Evolutionary conservation across 768 basidiomycete species (phyloP).

Genomic region (Cystoderma amianthinum): DNA sequence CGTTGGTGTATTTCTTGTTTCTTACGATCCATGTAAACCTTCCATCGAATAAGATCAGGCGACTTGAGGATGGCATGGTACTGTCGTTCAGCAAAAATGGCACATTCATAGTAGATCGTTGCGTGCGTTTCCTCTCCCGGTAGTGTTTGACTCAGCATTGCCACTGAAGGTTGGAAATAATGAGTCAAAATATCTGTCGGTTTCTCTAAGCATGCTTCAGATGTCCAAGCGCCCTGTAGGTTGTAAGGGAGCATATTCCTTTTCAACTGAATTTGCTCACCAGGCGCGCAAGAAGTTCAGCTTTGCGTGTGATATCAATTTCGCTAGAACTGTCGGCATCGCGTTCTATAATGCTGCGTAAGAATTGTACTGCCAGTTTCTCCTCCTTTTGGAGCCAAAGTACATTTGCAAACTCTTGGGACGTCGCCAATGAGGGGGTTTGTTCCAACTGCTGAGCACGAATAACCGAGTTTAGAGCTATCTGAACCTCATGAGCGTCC

Average conservation of each 20-base stretch:
- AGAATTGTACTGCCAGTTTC: constrained; percentile 69
- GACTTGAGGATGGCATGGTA: constrained; percentile 67
- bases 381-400: constrained; percentile 88
- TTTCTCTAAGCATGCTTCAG: constrained; percentile 79
- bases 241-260: background rate
- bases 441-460: constrained; percentile 61
- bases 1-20: constrained; percentile 57
- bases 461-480: constrained; percentile 81
- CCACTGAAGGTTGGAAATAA: constrained; percentile 65
- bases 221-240: constrained; percentile 81
- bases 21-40: constrained; percentile 70
- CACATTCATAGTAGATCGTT: constrained; percentile 73
- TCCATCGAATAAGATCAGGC: constrained; percentile 62
- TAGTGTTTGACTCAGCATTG: constrained; percentile 15
- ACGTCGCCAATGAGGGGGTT: constrained; percentile 40
- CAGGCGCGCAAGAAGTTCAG: constrained; percentile 51
- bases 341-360: constrained; percentile 31
- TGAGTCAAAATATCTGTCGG: constrained; percentile 60
- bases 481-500: constrained; percentile 58
- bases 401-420: constrained; percentile 83
- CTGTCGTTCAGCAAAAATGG: constrained; percentile 85
- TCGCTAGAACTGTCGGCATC: constrained; percentile 11
- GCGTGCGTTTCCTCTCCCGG: constrained; percentile 31
- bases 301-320: constrained; percentile 17
- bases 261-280: constrained; percentile 31